Conservation (phyloP, 192 early-diverging fungal species). For the Linnemannia exigua region DNA sequence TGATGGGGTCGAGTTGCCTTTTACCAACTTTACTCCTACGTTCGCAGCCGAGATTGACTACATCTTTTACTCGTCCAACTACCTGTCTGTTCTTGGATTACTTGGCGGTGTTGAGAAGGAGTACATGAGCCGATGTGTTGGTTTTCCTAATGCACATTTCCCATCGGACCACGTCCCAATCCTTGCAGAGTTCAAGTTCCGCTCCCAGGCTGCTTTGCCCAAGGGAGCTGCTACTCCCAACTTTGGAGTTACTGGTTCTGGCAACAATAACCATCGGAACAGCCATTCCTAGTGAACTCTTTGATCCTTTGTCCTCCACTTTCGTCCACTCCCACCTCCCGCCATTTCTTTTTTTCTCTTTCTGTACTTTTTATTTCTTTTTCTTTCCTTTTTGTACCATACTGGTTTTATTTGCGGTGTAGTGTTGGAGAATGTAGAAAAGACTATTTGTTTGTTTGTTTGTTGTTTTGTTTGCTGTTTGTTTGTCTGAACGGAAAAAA, state of each 20-base stretch:
- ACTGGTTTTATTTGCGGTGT: background rate
- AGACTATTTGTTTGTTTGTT: background rate
- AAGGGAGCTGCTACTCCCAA: conserved; percentile 40
- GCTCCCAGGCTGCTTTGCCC: conserved; percentile 45
- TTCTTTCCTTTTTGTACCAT: conserved; percentile 15
- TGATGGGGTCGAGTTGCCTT: conserved; percentile 80
- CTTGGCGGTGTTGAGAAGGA: conserved; percentile 86
- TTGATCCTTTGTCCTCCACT: background rate
- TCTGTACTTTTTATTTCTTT: conserved; percentile 17
- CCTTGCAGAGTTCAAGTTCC: conserved; percentile 81
- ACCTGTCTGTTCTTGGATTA: conserved; percentile 82
- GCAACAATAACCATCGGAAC: conserved; percentile 2
- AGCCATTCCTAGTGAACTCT: conserved; percentile 11
- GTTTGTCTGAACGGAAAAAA: conserved; percentile 25
- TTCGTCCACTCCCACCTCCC: background rate
- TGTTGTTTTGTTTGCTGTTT: no score
- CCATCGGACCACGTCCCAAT: conserved; percentile 86
- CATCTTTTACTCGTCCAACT: conserved; percentile 89
- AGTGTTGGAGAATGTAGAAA: no score
- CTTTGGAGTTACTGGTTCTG: conserved; percentile 40
- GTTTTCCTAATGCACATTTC: conserved; percentile 94
- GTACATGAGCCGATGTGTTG: conserved; percentile 84
- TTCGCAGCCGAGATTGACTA: conserved; percentile 95
- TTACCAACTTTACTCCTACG: conserved; percentile 92
- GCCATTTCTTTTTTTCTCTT: background rate